Evolutionary conservation across 129 eudicot genomes (phyloP), one percentile per base, ranked within the genome.

Genomic region (Oenanthe sinensis): DNA sequence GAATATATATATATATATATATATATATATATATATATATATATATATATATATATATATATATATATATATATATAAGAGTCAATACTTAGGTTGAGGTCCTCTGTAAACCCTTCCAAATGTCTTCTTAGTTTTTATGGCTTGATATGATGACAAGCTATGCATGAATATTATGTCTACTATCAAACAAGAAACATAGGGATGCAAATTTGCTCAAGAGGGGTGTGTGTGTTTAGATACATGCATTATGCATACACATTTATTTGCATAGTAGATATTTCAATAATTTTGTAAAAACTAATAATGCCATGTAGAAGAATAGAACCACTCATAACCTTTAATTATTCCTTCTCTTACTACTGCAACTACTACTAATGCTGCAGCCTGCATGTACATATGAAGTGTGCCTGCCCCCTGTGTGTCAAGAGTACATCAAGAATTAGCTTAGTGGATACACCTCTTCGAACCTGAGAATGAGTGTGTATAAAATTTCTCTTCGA

Each of bases 301-400:
- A 74, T 74, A 74, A 74, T 74, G 58, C 77, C 60, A 46, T 45
- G 77, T 46, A 24, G 77, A 74, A 74, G 58, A 45, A 36, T 46
- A 74, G 77, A 74, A 74, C 77, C 60, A 46, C 77, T 46, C 58
- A 14, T 19, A 74, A 45, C 77, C 77, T 74, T 46, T 50, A 74
- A 74, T 46, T 74, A 74, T 28, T 5, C 50, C 22, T 47, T 22
- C 39, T 74, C 60, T 74, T 46, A 74, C 77, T 46, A 45, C 77
- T 40, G 75, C 75, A 39, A 70, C 75, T 70, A 70, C 10, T 17
- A 71, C 14, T 8, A 40, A 16, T 70, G 44, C 74, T 70, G 42
- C 42, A 3, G 42, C 42, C 42, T 39, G 44, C 75, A 6, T 40
- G 26, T 20, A 71, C n/a, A 40, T 71, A 2, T 40, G 0, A 2